Percentiles rank a stretch among this genome's conserved stretches.
phyloP scores from a whole-genome alignment of 2,329 filamentous ascomycete genomes.

The Paecilomyces sp. region DNA sequence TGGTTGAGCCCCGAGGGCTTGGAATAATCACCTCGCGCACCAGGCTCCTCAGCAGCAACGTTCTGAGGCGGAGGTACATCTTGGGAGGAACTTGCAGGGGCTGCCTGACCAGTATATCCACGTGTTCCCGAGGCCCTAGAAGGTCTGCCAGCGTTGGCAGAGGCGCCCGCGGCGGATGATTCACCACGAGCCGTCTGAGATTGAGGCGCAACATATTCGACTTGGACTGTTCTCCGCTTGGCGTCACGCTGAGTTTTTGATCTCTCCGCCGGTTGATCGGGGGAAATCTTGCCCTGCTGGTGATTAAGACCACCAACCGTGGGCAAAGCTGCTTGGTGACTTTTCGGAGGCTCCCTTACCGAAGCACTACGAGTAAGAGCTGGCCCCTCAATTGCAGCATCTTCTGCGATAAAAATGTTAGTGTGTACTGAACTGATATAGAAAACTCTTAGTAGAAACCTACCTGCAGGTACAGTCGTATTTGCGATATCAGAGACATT shows the following conservation, averaged over 20 bases:
- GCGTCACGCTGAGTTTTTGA: conserved; percentile 66
- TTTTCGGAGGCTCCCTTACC: conserved; percentile 77
- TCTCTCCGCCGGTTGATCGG: conserved; percentile 56
- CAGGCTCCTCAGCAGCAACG: conserved; percentile 3
- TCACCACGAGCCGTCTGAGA: conserved; percentile 76
- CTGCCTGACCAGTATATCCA: conserved; percentile 3
- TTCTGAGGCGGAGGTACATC: conserved; percentile 35
- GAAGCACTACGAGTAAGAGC: conserved; percentile 78
- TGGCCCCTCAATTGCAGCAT: conserved; percentile 49
- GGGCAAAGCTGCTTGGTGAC: conserved; percentile 43
- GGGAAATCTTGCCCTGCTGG: conserved; percentile 68
- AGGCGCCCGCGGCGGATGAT: conserved; percentile 5
- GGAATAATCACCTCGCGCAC: conserved; percentile 4
- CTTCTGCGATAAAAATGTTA: conserved; percentile 28
- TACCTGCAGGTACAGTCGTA: conserved; percentile 59
- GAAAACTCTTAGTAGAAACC: conserved; percentile 13
- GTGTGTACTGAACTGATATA: background rate
- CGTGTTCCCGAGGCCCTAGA: conserved; percentile 41
- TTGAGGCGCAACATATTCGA: conserved; percentile 91
- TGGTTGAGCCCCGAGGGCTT: conserved; percentile 13
- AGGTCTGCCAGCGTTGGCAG: conserved; percentile 7
- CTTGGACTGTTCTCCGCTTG: conserved; percentile 90
- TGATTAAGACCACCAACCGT: conserved; percentile 56
- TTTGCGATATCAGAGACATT: conserved; percentile 79
- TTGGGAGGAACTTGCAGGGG: conserved; percentile 19